Conservation (phyloP, 108 stramenopile genomes). For the Cyclotella sp. region DNA sequence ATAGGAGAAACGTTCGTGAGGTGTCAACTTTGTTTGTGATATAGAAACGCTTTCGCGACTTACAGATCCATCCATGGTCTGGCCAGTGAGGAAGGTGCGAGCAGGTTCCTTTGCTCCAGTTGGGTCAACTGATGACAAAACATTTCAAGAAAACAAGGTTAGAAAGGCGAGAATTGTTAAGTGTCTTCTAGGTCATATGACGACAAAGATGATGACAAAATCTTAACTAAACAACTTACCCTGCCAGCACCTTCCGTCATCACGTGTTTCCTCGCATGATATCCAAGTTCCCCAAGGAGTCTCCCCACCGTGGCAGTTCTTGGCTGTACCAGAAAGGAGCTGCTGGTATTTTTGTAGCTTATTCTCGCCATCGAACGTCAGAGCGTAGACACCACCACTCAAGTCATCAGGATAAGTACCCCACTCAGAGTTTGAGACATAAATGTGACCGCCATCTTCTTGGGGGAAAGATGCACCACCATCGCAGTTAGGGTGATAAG, state of each 20-base stretch:
- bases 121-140: conserved; percentile 15
- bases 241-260: conserved; percentile 29
- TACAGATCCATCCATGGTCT: conserved; percentile 21
- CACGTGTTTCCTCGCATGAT: conserved; percentile 37
- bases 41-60: not conserved
- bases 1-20: not conserved
- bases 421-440: conserved; percentile 46
- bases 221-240: conserved; percentile 13
- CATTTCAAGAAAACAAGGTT: not conserved
- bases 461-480: conserved; percentile 34
- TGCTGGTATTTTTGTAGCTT: conserved; percentile 6
- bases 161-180: not conserved
- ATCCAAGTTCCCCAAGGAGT: conserved; percentile 47
- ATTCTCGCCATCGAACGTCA: conserved; percentile 11
- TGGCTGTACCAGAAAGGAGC: conserved; percentile 10
- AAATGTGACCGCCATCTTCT: conserved; percentile 34
- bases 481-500: conserved; percentile 42
- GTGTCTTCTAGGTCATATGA: no score
- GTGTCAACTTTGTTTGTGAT: no score
- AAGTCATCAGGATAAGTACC: conserved; percentile 12
- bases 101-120: conserved; percentile 21
- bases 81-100: conserved; percentile 17
- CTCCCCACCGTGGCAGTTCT: conserved; percentile 32
- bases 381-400: conserved; percentile 25
- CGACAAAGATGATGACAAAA: no score